Percentiles rank a stretch among this genome's conserved stretches.
These are phyloP conservation scores for Calonectria pteridis DNA, from an alignment of 2,329 filamentous ascomycete genomes.

Conservation along the genomic window DNA sequence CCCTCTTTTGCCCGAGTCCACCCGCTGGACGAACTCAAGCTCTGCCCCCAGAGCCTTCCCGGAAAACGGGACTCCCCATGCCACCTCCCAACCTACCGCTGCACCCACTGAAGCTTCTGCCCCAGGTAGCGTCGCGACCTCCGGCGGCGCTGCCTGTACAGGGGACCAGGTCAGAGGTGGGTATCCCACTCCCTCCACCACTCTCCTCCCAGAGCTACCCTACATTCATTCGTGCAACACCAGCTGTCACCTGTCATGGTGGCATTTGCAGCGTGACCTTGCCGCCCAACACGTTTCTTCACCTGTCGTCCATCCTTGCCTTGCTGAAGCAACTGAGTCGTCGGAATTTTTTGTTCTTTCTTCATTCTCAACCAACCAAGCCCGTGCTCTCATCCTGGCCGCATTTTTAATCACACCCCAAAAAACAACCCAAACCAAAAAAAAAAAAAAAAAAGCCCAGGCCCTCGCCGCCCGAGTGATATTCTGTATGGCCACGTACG, in stretches of 20 bases:
- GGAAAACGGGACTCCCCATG: constrained; percentile 6
- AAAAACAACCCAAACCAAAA: background rate
- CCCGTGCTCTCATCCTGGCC: background rate
- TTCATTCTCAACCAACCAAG: constrained; percentile 2
- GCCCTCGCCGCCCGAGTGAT: constrained; percentile 18
- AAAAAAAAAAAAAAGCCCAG: constrained; percentile 8
- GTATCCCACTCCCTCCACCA: constrained; percentile 21
- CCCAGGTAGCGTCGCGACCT: background rate
- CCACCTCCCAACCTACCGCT: background rate
- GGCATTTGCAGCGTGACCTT: background rate
- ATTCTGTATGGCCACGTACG: constrained; percentile 22
- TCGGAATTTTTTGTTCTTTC: background rate
- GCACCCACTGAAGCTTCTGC: constrained; percentile 4
- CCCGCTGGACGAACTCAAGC: constrained; percentile 12
- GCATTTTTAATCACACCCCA: constrained; percentile 23
- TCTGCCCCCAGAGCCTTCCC: background rate
- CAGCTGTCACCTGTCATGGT: constrained; percentile 5
- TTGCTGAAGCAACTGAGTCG: background rate
- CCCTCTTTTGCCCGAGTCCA: constrained; percentile 17
- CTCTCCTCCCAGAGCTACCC: background rate
- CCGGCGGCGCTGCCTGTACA: background rate
- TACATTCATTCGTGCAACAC: constrained; percentile 7
- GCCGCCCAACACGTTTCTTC: background rate
- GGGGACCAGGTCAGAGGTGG: constrained; percentile 4
- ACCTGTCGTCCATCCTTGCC: background rate